Conservation (phyloP, 352 stramenopile species). For the Poterioochromonas sp. region DNA sequence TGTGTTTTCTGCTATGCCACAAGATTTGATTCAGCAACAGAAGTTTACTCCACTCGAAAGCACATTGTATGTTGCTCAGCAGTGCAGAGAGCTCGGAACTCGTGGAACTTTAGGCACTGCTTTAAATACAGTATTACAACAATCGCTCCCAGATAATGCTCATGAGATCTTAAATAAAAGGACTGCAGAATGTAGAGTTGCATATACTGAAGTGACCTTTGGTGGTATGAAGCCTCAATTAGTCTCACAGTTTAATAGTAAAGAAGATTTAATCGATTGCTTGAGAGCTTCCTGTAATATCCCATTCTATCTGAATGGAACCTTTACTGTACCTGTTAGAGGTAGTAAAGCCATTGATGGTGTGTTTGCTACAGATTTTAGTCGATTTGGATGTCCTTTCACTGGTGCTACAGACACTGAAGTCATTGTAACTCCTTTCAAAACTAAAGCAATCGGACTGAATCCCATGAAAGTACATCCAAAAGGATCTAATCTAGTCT, state of each 20-base stretch:
- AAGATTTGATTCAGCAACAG: not conserved
- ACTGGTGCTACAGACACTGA: conserved; percentile 10
- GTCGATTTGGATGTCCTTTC: conserved; percentile 11
- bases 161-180: conserved; percentile 17
- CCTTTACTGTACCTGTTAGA: conserved; percentile 13
- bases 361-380: conserved; percentile 15
- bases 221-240: conserved; percentile 11
- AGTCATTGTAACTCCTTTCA: conserved; percentile 14
- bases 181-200: conserved; percentile 11
- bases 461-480: conserved; percentile 13
- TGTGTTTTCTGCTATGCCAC: not conserved
- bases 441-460: conserved; percentile 13
- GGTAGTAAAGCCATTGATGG: conserved; percentile 11
- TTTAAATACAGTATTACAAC: conserved; percentile 18
- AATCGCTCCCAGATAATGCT: conserved; percentile 11
- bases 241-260: conserved; percentile 15
- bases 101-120: conserved; percentile 8
- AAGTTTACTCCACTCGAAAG: not conserved
- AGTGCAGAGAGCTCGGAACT: conserved; percentile 8
- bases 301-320: conserved; percentile 13
- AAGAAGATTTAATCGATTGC: conserved; percentile 15
- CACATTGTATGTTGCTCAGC: not conserved
- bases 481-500: conserved; percentile 15
- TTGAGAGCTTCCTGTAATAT: conserved; percentile 14
- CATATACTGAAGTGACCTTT: conserved; percentile 14